A percentile compares a stretch with the other conserved stretches of the same genome.
phyloP scores from a whole-genome alignment of 257 asterid species.

The Fraxinus anomala region DNA sequence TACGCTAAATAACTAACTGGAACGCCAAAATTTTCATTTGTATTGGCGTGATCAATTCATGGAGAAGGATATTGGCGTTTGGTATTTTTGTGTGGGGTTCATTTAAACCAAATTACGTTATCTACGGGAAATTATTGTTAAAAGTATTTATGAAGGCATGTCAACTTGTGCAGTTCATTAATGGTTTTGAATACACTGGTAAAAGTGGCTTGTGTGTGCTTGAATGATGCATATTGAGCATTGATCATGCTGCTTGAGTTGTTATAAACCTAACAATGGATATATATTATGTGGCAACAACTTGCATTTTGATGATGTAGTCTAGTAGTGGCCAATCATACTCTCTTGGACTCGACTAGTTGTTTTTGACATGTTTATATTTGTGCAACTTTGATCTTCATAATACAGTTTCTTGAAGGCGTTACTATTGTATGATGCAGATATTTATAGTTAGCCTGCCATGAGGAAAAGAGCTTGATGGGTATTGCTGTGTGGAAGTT shows the following conservation, averaged over 20 bases:
- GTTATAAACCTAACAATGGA: neutral
- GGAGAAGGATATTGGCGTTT: neutral
- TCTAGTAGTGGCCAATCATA: neutral
- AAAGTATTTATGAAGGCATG: neutral
- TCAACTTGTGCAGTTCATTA: neutral
- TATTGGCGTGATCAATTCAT: neutral
- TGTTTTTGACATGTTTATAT: neutral
- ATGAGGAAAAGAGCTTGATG: neutral
- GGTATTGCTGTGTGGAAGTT: constrained; percentile 26
- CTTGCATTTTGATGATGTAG: neutral
- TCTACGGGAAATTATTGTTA: neutral
- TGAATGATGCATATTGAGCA: neutral
- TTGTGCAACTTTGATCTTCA: neutral
- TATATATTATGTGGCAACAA: neutral
- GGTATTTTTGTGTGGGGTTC: neutral
- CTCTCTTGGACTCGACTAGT: neutral
- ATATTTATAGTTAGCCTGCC: constrained; percentile 39
- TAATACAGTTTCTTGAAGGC: constrained; percentile 9
- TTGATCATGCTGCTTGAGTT: neutral
- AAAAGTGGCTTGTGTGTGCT: neutral
- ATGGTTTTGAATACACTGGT: neutral
- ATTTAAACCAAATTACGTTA: neutral
- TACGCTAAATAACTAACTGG: neutral
- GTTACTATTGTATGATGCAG: constrained; percentile 38
- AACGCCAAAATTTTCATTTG: neutral